phyloP scores from a whole-genome alignment of 768 basidiomycete species.

The Psilocybe cyanescens region DNA sequence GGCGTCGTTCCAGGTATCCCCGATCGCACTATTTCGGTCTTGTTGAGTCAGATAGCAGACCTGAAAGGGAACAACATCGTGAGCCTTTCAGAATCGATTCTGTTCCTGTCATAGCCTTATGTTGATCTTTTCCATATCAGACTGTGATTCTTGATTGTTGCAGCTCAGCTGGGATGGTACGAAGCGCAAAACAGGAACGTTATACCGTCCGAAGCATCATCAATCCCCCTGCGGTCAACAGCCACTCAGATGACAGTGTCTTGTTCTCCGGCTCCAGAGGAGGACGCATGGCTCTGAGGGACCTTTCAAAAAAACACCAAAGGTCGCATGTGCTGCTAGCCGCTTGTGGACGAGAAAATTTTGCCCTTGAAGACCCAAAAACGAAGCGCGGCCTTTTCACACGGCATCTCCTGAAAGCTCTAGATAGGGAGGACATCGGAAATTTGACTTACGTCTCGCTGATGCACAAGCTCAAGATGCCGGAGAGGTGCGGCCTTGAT shows the following conservation, averaged over 20 bases:
- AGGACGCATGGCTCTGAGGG: constrained; percentile 19
- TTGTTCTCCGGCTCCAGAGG: constrained; percentile 14
- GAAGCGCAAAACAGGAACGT: constrained; percentile 15
- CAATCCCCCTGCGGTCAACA: constrained; percentile 29
- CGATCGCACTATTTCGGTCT: constrained; percentile 42
- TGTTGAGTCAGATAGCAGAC: constrained; percentile 40
- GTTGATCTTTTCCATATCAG: constrained; percentile 15
- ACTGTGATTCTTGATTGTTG: constrained; percentile 53
- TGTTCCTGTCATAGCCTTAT: not conserved
- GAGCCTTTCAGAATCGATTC: constrained; percentile 11
- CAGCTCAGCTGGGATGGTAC: constrained; percentile 40
- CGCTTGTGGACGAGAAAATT: constrained; percentile 40
- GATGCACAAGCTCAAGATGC: constrained; percentile 34
- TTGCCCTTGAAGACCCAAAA: constrained; percentile 33
- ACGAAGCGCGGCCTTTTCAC: constrained; percentile 36
- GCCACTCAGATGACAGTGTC: constrained; percentile 29
- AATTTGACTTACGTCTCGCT: constrained; percentile 35
- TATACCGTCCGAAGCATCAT: constrained; percentile 27
- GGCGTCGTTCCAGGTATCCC: constrained; percentile 38
- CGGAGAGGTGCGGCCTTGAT: constrained; percentile 23
- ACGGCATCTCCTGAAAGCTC: constrained; percentile 25
- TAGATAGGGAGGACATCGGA: constrained; percentile 25
- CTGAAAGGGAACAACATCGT: constrained; percentile 48
- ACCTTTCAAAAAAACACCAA: constrained; percentile 29
- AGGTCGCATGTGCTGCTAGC: constrained; percentile 46